These are phyloP conservation scores for Epichloe elymi DNA, from an alignment of 2,329 filamentous ascomycete genomes.

Conservation along the genomic window DNA sequence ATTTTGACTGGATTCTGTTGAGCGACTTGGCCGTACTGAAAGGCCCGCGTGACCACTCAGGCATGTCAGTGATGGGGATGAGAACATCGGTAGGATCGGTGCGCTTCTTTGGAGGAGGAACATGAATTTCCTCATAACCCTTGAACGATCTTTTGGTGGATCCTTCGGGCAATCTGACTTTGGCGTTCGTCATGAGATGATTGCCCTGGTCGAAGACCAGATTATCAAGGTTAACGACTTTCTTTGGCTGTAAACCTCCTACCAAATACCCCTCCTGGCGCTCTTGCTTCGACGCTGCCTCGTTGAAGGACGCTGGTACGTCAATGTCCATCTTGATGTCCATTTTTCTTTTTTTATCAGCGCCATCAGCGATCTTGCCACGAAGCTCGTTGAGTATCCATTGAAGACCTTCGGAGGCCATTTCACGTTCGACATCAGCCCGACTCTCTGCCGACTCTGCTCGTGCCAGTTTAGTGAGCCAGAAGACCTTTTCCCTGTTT, in stretches of 20 bases:
- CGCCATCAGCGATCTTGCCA: slow-evolving; percentile 51
- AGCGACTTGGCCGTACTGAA: slow-evolving; percentile 79
- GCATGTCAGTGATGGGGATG: slow-evolving; percentile 75
- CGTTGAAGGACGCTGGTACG: slow-evolving; percentile 46
- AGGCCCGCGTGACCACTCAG: slow-evolving; percentile 78
- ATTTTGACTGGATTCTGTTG: slow-evolving; percentile 92
- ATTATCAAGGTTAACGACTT: slow-evolving; percentile 87
- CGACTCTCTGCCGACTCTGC: slow-evolving; percentile 70
- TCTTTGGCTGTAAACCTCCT: slow-evolving; percentile 74
- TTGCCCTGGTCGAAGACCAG: slow-evolving; percentile 96
- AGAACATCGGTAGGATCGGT: slow-evolving; percentile 67
- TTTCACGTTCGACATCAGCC: slow-evolving; percentile 72
- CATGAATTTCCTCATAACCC: slow-evolving; percentile 96
- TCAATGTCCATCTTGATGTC: slow-evolving; percentile 97
- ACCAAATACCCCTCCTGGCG: slow-evolving; percentile 55
- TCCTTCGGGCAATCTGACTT: slow-evolving; percentile 83
- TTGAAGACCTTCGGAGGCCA: slow-evolving; percentile 76
- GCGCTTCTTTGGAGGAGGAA: slow-evolving; percentile 82
- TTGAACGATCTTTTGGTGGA: slow-evolving; percentile 95
- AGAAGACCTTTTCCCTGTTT: slow-evolving; percentile 89
- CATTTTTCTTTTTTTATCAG: slow-evolving; percentile 51
- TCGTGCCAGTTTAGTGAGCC: slow-evolving; percentile 78
- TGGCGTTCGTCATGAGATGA: slow-evolving; percentile 98
- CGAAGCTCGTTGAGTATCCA: slow-evolving; percentile 79
- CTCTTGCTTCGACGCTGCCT: slow-evolving; percentile 35